Percentiles rank a stretch among this genome's conserved stretches.
phyloP scores from a whole-genome alignment of 2,329 filamentous ascomycete genomes.

The Pseudogymnoascus sp. region DNA sequence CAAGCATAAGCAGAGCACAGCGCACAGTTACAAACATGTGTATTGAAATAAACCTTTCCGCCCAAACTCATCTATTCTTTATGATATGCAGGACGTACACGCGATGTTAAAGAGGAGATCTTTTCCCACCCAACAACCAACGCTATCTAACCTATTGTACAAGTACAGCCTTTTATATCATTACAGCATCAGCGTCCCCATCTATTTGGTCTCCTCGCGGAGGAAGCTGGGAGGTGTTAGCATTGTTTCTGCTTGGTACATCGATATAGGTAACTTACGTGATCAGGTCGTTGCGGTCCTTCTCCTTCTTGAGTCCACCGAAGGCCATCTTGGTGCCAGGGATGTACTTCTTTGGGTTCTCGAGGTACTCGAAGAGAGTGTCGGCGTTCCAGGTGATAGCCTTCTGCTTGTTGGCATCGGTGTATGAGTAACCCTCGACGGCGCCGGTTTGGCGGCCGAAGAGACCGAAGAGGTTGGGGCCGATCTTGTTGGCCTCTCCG shows the following conservation, averaged over 20 bases:
- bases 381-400: constrained; percentile 81
- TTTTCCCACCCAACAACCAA: not conserved
- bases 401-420: constrained; percentile 99
- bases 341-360: constrained; percentile 99
- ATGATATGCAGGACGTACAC: constrained; percentile 7
- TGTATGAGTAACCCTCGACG: constrained; percentile 92
- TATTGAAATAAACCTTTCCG: not conserved
- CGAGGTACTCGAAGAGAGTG: constrained; percentile 93
- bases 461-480: constrained; percentile 92
- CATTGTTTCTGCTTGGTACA: constrained; percentile 15
- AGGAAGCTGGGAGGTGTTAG: constrained; percentile 47
- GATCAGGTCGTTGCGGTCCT: constrained; percentile 99
- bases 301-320: constrained; percentile 98
- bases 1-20: not conserved
- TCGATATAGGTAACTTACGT: constrained; percentile 54
- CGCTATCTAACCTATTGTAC: constrained; percentile 11
- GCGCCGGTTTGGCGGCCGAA: constrained; percentile 93
- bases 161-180: constrained; percentile 19
- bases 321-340: constrained; percentile 99
- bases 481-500: constrained; percentile 94
- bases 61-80: constrained; percentile 2
- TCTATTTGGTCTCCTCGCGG: constrained; percentile 64
- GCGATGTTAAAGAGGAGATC: constrained; percentile 8
- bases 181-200: constrained; percentile 26
- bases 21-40: not conserved